Evolutionary conservation across 495 filamentous ascomycete genomes (phyloP).

Genomic region (Chaetomium cochliodes): DNA sequence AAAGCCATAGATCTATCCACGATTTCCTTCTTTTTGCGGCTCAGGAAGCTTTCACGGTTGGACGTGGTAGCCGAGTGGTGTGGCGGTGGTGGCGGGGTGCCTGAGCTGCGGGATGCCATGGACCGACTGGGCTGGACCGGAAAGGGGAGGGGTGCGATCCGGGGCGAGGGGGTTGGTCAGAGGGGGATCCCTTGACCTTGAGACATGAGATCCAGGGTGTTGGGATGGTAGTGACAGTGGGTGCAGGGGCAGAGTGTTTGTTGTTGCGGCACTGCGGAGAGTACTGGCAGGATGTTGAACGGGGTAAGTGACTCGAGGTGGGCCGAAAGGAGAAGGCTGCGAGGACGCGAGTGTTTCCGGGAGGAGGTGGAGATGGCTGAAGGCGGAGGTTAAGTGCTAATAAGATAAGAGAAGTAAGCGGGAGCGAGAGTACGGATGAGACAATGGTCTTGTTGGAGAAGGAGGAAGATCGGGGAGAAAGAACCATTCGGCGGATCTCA

Average conservation of each 20-base stretch:
- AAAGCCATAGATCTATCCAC: conserved; percentile 36
- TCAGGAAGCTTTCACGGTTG: conserved; percentile 26
- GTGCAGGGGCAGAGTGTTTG: neutral
- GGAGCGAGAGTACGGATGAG: neutral
- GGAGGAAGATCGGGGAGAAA: neutral
- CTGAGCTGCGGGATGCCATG: conserved; percentile 35
- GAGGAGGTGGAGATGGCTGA: neutral
- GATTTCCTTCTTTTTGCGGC: conserved; percentile 33
- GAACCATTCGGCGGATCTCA: neutral
- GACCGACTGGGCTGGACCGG: conserved; percentile 18
- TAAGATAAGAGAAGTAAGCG: neutral
- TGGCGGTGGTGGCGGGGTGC: conserved; percentile 26
- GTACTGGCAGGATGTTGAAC: neutral
- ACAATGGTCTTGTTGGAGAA: neutral
- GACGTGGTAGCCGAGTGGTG: neutral
- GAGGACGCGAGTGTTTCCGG: neutral
- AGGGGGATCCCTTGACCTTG: conserved; percentile 29
- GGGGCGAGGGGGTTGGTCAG: conserved; percentile 26
- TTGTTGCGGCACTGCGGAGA: neutral
- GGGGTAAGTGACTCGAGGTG: neutral
- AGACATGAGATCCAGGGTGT: conserved; percentile 33
- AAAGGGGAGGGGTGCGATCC: neutral
- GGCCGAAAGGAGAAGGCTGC: neutral
- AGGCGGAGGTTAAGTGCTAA: neutral
- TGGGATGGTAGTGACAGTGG: neutral